Base-by-base conservation (phyloP, 192 early-diverging fungal species). In the Coemansia sp. region DNA sequence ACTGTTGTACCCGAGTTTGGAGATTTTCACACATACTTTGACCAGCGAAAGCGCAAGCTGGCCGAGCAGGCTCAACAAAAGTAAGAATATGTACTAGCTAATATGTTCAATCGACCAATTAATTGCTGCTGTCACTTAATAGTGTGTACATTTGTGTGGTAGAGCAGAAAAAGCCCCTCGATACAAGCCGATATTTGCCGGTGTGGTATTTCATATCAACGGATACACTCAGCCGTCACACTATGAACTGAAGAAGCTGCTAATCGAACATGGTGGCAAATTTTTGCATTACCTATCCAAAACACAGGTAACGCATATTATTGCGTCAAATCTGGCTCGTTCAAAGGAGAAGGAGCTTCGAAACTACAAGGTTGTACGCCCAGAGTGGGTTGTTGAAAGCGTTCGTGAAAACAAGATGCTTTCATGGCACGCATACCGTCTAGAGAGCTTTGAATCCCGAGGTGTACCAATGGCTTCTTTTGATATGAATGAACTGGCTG, bases 381-480 rank as follows among this genome's bases (percentile, higher is more conserved):
- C 90, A 21, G 83, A 83, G 22, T 97, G 95, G 95, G 73, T 97
- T 5, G 71, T 81, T 1, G 91, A 97, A 75, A 92, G 37, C 73
- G 81, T 37, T 81, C 82, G 1, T 67, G 73, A 11, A 79, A 73
- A 47, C 66, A 86, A 51, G 37, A 37, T 63, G 35, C 83, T 97
- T 6, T 70, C 87, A 2, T 94, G 91, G 91, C 73, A 79, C 22
- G 65, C 70, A 5, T 97, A 86, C 64, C 54, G 37, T 60, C 55
- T 63, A 1, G 55, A 51, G 14, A 37, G 38, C 25, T 10, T 47
- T 10, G 12, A 27, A 15, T 54, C 24, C 53, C 45, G 32, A 21
- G 39, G 37, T 22, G 58, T 27, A 11, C 64, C 63, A n/a, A 24
- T 62, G 47, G 25, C 15, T 4, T 43, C 11, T 15, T 47, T 22